Base-by-base conservation (phyloP, 1,139 yeast species). In the Yamadazyma atmosphaerica region DNA sequence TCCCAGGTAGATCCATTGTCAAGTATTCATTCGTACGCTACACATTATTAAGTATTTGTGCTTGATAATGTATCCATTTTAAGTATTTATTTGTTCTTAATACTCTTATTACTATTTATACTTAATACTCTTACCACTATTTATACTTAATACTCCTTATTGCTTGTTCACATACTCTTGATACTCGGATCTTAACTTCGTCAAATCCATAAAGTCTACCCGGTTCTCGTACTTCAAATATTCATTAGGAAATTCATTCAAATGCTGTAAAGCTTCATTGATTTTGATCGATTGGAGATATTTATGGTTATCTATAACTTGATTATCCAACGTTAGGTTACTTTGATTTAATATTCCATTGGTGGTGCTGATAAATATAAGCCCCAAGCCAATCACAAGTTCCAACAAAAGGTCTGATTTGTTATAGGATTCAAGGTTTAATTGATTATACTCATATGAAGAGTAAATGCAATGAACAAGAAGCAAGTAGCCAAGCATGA, bases 401-500 rank as follows among this genome's bases (percentile, higher is more conserved):
- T 77, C 81, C 17, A 71, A 41, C 16, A 61, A 47, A 3, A 77
- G 60, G 46, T 76, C 80, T 4, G 52, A 37, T 16, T 47, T 35
- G 39, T 40, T 40, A 25, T 50, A 46, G 36, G 42, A 46, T 14
- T 14, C 31, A 13, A 56, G 39, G 11, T 46, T 34, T n/a, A 71
- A 53, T 49, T 70, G 77, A 42, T 72, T 75, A 52, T 68, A 65
- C 47, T 77, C 81, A 48, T 69, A 70, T 1, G 80, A 66, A 10
- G 81, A 76, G 46, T 74, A 77, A 3, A 74, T 77, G 3, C 79
- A 65, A 50, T 77, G 81, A 10, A 61, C 33, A 26, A 73, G 56
- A 12, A 72, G 48, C 14, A 62, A 36, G n/a, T 52, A 37, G 2
- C 77, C 77, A 2, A 67, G 34, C 15, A 60, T 43, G 11, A 4